Base-by-base conservation (phyloP, 164 flowering plant species). In the Taxillus chinensis region DNA sequence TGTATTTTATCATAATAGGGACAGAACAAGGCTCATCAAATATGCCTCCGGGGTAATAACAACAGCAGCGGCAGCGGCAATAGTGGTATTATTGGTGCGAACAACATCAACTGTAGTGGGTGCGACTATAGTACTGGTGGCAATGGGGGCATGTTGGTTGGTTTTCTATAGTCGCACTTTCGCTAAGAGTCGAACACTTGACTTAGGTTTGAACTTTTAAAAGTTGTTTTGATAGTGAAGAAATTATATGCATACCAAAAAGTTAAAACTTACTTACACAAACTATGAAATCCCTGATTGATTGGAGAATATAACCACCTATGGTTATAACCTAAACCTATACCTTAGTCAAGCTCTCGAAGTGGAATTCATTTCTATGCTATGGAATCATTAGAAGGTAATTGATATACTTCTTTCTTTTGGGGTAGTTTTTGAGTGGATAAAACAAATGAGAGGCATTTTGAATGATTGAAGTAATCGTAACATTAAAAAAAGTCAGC, bases 1-100 rank as follows among this genome's bases (percentile, higher is more conserved):
- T 40, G 27, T 70, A 69, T 73, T 73, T 59, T 64, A 73, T 77
- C 71, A 63, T 79, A 68, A 63, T 80, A 82, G 86, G 86, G 71
- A 66, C 51, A 16, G 65, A 61, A 71, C 77, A 74, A 68, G 71
- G 68, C 60, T 73, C 86, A 74, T 76, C 82, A 68, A 80, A 68
- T 45, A 41, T 80, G 74, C 62, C 77, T 67, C 73, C 61, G 69
- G 68, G 73, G 74, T 65, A 62, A 69, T 74, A 57, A 65, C 79
- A 70, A 76, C 68, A 61, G 80, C 70, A 40, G 78, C 72, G 66
- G 61, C 70, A 57, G 67, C 73, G 70, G 80, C 81, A 37, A 71
- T 73, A 59, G 51, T 77, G 68, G 60, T 67, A 56, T 66, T 78
- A 64, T 58, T 66, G 68, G 59, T 72, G 71, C 68, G 73, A 37